These are phyloP conservation scores for Fonsecaea monophora DNA, from an alignment of 2,329 filamentous ascomycete genomes.

Conservation along the genomic window DNA sequence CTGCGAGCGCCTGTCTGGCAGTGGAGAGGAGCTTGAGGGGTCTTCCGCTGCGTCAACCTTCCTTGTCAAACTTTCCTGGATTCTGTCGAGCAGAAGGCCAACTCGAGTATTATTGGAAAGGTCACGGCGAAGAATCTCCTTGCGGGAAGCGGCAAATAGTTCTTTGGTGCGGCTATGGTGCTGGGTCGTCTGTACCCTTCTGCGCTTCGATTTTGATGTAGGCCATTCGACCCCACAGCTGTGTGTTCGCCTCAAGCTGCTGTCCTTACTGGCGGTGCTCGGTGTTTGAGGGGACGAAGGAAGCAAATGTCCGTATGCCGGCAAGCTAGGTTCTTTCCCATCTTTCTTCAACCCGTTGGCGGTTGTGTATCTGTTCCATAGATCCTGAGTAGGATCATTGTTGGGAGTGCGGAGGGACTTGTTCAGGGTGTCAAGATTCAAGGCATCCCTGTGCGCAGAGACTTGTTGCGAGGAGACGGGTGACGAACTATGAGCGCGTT, in stretches of 20 bases:
- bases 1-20: slow-evolving; percentile 43
- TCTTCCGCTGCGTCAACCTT: slow-evolving; percentile 40
- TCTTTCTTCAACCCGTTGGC: slow-evolving; percentile 54
- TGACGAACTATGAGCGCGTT: slow-evolving; percentile 76
- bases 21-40: slow-evolving; percentile 54
- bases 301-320: slow-evolving; percentile 69
- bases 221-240: slow-evolving; percentile 75
- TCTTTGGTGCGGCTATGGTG: slow-evolving; percentile 55
- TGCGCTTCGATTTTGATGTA: slow-evolving; percentile 65
- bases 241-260: slow-evolving; percentile 66
- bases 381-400: slow-evolving; percentile 73
- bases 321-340: slow-evolving; percentile 59
- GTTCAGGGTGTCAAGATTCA: slow-evolving; percentile 66
- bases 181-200: slow-evolving; percentile 61
- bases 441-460: slow-evolving; percentile 50
- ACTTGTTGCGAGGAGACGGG: slow-evolving; percentile 63
- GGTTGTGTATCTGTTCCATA: slow-evolving; percentile 78
- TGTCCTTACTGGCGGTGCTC: slow-evolving; percentile 53
- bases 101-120: slow-evolving; percentile 55
- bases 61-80: slow-evolving; percentile 60
- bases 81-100: slow-evolving; percentile 69
- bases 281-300: slow-evolving; percentile 74
- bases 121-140: slow-evolving; percentile 49
- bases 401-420: slow-evolving; percentile 69
- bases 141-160: slow-evolving; percentile 51